Evolutionary conservation across 768 basidiomycete species (phyloP).

Genomic region (Boletus eberwhitei): DNA sequence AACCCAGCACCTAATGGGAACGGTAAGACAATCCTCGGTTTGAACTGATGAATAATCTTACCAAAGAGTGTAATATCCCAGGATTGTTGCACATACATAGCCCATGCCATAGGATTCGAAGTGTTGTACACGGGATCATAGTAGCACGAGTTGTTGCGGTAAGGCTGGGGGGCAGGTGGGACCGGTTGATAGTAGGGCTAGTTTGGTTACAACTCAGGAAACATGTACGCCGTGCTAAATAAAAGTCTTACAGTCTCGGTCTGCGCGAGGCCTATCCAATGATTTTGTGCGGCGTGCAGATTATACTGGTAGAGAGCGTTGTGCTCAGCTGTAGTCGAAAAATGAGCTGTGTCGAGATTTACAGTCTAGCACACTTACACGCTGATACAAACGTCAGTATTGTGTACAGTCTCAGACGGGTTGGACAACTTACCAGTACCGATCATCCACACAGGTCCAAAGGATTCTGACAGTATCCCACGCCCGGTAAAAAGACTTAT

Average conservation of each 20-base stretch:
- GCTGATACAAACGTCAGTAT: slow-evolving; percentile 18
- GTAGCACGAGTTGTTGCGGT: slow-evolving; percentile 31
- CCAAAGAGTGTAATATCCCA: slow-evolving; percentile 45
- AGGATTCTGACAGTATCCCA: slow-evolving; percentile 72
- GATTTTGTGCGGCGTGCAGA: slow-evolving; percentile 41
- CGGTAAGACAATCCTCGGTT: not conserved
- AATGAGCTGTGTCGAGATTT: not conserved
- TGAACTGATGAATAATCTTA: slow-evolving; percentile 5
- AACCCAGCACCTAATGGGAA: slow-evolving; percentile 40
- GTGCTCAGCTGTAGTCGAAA: slow-evolving; percentile 38
- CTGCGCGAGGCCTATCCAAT: slow-evolving; percentile 52
- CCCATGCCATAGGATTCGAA: slow-evolving; percentile 39
- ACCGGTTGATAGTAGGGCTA: slow-evolving; percentile 51
- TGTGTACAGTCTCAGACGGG: not conserved
- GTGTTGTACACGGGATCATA: slow-evolving; percentile 39
- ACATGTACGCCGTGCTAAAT: not conserved
- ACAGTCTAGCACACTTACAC: slow-evolving; percentile 17
- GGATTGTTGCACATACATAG: slow-evolving; percentile 40
- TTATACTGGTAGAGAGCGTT: slow-evolving; percentile 48
- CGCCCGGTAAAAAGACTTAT: slow-evolving; percentile 61
- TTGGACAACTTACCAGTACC: slow-evolving; percentile 46
- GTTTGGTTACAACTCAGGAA: not conserved
- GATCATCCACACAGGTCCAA: slow-evolving; percentile 79
- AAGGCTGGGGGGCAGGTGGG: slow-evolving; percentile 44
- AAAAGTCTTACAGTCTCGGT: slow-evolving; percentile 43